These are phyloP conservation scores for Cardamine chenopodiifolia DNA, from an alignment of 345 rosid genomes.

Conservation along the genomic window DNA sequence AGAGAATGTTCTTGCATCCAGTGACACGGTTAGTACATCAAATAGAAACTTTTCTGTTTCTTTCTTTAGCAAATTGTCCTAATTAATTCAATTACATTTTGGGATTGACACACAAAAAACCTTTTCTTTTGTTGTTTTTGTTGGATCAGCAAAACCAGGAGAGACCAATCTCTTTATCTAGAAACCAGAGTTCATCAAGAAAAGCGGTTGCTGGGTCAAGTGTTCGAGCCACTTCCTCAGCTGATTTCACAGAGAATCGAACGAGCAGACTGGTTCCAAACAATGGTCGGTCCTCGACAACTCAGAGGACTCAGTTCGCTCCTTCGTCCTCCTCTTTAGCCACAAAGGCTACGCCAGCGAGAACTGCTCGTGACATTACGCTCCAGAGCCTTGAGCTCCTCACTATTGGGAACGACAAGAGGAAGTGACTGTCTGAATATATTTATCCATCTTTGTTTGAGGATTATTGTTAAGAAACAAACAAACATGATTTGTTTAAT, in stretches of 20 bases:
- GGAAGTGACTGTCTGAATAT: conserved; percentile 31
- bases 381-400: conserved; percentile 79
- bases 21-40: conserved; percentile 36
- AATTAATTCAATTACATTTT: not conserved
- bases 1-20: conserved; percentile 40
- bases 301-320: conserved; percentile 72
- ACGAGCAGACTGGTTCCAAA: conserved; percentile 59
- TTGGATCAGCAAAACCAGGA: conserved; percentile 65
- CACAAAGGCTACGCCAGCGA: conserved; percentile 51
- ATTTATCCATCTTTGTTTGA: conserved; percentile 15
- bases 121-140: not conserved
- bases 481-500: conserved; percentile 16
- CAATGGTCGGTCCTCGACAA: conserved; percentile 63
- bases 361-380: conserved; percentile 64
- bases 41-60: not conserved
- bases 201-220: conserved; percentile 58
- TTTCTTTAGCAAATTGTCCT: not conserved
- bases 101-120: conserved; percentile 6
- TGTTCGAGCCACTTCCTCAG: conserved; percentile 71
- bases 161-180: conserved; percentile 59
- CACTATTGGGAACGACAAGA: conserved; percentile 53
- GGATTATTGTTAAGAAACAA: not conserved
- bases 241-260: conserved; percentile 68
- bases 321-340: conserved; percentile 58
- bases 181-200: conserved; percentile 69